Evolutionary conservation across 2,329 filamentous ascomycete genomes (phyloP).

Genomic region (Verticillium longisporum): DNA sequence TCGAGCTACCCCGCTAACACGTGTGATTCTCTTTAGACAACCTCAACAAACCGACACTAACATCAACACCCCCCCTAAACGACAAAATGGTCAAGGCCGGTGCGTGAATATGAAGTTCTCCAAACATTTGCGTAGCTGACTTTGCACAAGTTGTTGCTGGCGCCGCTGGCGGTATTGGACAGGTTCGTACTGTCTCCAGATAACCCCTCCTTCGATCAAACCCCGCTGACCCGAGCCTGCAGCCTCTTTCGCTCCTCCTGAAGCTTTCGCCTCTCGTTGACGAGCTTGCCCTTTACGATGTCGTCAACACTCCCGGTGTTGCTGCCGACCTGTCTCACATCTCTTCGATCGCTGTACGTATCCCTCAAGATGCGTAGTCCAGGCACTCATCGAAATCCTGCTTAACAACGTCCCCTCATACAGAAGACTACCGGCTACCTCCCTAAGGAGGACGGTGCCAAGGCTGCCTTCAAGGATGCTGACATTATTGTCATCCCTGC

Average conservation of each 20-base stretch:
- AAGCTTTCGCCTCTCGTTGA: slow-evolving; percentile 85
- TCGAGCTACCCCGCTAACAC: slow-evolving; percentile 11
- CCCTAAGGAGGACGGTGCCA: slow-evolving; percentile 77
- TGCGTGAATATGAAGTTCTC: slow-evolving; percentile 24
- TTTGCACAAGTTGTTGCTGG: slow-evolving; percentile 69
- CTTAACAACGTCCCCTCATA: slow-evolving; percentile 3
- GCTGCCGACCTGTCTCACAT: slow-evolving; percentile 96
- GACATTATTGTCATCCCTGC: slow-evolving; percentile 97
- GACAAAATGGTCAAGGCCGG: slow-evolving; percentile 55
- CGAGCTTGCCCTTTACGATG: slow-evolving; percentile 97
- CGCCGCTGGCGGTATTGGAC: slow-evolving; percentile 96
- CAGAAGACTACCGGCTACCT: slow-evolving; percentile 85
- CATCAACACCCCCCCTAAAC: slow-evolving; percentile 25
- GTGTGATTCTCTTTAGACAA: slow-evolving; percentile 1
- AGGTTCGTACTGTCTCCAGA: slow-evolving; percentile 49
- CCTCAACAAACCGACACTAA: slow-evolving; percentile 6
- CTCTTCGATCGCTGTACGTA: slow-evolving; percentile 70
- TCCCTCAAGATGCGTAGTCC: not conserved
- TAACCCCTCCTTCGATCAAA: slow-evolving; percentile 1
- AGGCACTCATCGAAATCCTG: not conserved
- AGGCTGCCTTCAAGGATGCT: slow-evolving; percentile 82
- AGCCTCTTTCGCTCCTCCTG: slow-evolving; percentile 94
- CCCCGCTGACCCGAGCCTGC: not conserved
- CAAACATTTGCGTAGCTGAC: not conserved
- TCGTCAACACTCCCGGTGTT: slow-evolving; percentile 96